phyloP scores from a whole-genome alignment of 2,329 filamentous ascomycete genomes.

The Phaeomoniella chlamydospora region DNA sequence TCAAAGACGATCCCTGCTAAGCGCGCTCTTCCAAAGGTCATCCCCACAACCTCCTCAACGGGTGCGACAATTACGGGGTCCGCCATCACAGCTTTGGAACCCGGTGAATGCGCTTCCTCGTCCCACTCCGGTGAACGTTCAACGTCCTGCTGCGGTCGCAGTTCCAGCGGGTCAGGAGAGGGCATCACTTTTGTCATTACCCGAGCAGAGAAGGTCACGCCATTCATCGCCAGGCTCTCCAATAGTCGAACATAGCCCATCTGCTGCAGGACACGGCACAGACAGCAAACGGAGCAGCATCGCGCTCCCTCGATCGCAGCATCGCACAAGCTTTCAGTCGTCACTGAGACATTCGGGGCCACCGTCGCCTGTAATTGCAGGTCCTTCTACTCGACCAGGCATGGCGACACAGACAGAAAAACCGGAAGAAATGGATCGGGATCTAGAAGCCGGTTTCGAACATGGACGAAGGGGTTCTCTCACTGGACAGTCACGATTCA shows the following conservation, averaged over 20 bases:
- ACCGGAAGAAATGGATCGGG: constrained; percentile 5
- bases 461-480: constrained; percentile 7
- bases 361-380: constrained; percentile 15
- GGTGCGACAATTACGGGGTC: constrained; percentile 13
- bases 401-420: constrained; percentile 4
- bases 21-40: constrained; percentile 5
- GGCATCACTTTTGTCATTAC: constrained; percentile 41
- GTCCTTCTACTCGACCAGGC: constrained; percentile 11
- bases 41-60: constrained; percentile 2
- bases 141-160: constrained; percentile 17
- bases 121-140: constrained; percentile 30
- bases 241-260: constrained; percentile 29
- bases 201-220: constrained; percentile 40
- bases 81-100: constrained; percentile 43
- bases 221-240: constrained; percentile 32
- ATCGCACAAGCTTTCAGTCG: constrained; percentile 15
- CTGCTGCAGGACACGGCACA: constrained; percentile 13
- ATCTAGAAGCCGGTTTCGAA: constrained; percentile 4
- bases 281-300: constrained; percentile 38
- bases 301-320: constrained; percentile 30
- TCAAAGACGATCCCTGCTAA: constrained; percentile 11
- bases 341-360: constrained; percentile 12
- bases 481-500: constrained; percentile 4
- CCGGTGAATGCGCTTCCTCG: constrained; percentile 47
- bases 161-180: constrained; percentile 18